These are phyloP conservation scores for Exophiala xenobiotica DNA, from an alignment of 2,329 filamentous ascomycete genomes.

Conservation along the genomic window DNA sequence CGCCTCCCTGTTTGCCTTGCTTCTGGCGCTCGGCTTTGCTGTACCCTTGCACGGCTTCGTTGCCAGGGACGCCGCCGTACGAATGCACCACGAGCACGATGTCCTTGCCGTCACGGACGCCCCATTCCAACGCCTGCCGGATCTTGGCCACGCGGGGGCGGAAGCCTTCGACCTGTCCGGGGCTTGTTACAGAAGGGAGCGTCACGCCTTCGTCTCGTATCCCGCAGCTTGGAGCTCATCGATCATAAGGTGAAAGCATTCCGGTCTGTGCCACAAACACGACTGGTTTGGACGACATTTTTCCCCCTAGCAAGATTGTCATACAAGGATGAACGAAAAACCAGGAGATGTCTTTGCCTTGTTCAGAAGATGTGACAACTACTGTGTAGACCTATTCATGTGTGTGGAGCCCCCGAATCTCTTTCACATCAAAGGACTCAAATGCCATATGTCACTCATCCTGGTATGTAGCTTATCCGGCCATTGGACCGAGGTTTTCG, in stretches of 20 bases:
- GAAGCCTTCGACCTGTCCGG: conserved; percentile 38
- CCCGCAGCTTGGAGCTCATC: conserved; percentile 36
- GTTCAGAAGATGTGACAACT: too few species aligned
- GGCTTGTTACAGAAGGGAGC: conserved; percentile 34
- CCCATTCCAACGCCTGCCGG: conserved; percentile 28
- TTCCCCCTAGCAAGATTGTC: too few species aligned
- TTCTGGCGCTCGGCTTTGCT: conserved; percentile 25
- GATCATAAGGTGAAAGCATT: conserved; percentile 35
- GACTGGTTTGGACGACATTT: too few species aligned
- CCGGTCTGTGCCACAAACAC: conserved; percentile 42
- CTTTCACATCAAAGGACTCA: too few species aligned
- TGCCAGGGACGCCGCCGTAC: conserved; percentile 36
- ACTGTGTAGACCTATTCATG: too few species aligned
- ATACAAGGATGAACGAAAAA: too few species aligned
- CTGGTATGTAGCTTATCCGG: too few species aligned
- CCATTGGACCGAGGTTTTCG: too few species aligned
- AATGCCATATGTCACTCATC: too few species aligned
- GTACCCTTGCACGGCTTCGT: conserved; percentile 33
- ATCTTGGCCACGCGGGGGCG: conserved; percentile 39
- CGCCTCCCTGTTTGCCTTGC: conserved; percentile 31
- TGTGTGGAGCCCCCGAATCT: too few species aligned
- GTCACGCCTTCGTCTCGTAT: conserved; percentile 35
- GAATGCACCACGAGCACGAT: conserved; percentile 37
- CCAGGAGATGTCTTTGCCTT: too few species aligned
- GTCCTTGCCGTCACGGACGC: conserved; percentile 31